Base-by-base conservation (phyloP, 768 basidiomycete species). In the Stropharia rugosoannulata region DNA sequence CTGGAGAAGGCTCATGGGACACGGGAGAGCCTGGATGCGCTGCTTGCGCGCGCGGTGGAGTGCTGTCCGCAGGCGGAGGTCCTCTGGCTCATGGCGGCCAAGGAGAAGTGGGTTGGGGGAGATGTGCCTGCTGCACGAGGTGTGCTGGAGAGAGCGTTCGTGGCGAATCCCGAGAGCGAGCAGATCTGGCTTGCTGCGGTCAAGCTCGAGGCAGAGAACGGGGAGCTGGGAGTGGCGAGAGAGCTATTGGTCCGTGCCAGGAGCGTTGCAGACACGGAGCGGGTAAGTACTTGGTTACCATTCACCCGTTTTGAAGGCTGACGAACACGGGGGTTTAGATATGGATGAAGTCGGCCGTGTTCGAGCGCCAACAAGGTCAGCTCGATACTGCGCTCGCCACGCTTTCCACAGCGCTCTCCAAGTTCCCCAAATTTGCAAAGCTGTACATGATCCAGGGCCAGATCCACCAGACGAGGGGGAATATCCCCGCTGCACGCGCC, bases 291-390 rank as follows among this genome's bases (percentile, higher is more conserved):
- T 18, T 25, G 36, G 45, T 50, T 16, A 37, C 49, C 27, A 0
- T 39, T 18, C 1, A n/a, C n/a, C 27, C 40, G 43, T 41, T 58
- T 4, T 18, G 56, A 5, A 19, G 62, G 44, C 47, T 51, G 44
- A 49, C 37, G 19, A 25, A 62, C 38, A n/a, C n/a, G 5, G 19
- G 36, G 29, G 47, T 6, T 8, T 65, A 96, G 94, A 98, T 99
- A 49, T 99, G 96, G 97, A 94, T 98, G 95, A 98, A 99, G 69
- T 94, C 92, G 1, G 95, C 92, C 2, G 92, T 93, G 1, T 95
- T 99, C 62, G 95, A 98, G 66, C 82, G 95, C 9, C 91, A 96
- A 67, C 92, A 95, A 68, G 87, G 87, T 1, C 82, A 87, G 59
- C 76, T 85, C 5, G 79, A 83, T 13, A 81, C 78, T 1, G 94